Base-by-base conservation (phyloP, 2,329 filamentous ascomycete genomes). In the Sporothrix euskadiensis region DNA sequence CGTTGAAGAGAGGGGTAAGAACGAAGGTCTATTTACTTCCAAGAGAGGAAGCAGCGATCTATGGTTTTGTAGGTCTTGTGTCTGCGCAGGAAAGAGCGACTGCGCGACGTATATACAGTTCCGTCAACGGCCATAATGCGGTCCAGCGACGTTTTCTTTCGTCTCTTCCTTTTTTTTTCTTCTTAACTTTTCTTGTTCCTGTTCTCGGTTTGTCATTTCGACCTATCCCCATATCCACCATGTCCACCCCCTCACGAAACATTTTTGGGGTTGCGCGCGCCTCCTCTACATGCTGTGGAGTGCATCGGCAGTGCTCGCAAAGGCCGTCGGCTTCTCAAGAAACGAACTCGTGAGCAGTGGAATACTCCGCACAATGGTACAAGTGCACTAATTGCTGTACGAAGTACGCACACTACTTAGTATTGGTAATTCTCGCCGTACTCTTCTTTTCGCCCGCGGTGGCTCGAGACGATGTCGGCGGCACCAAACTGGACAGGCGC, bases 381-480 rank as follows among this genome's bases (percentile, higher is more conserved):
- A 35, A 35, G 35, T 35, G 35, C 35, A 35, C 35, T 8, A 35
- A 35, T 35, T 35, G 35, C 2, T 35, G 35, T 35, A 35, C 35
- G 35, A 35, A 35, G 35, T 35, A 35, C 8, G 35, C 35, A 35
- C 35, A 35, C 35, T 12, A 49, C n/a, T 26, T 0, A 32, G 14
- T 22, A 68, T 3, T 35, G 32, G 47, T 32, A 47, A n/a, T 30
- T 12, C 22, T 10, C 30, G 14, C 44, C 44, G 30, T 26, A 30
- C 39, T 16, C 26, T 39, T 10, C 61, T 16, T 44, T 39, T 10
- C 61, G 30, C 12, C 22, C 47, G 61, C 47, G 61, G 61, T 14
- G 65, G 65, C 65, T 69, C 65, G 41, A 69, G 65, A 54, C 65
- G 65, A 52, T 54, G 65, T 54, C 65, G 63, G 65, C 44, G 65